A percentile compares a stretch with the other conserved stretches of the same genome.
Evolutionary conservation across 2,329 filamentous ascomycete genomes (phyloP).

Genomic region (Apiospora kogelbergensis): DNA sequence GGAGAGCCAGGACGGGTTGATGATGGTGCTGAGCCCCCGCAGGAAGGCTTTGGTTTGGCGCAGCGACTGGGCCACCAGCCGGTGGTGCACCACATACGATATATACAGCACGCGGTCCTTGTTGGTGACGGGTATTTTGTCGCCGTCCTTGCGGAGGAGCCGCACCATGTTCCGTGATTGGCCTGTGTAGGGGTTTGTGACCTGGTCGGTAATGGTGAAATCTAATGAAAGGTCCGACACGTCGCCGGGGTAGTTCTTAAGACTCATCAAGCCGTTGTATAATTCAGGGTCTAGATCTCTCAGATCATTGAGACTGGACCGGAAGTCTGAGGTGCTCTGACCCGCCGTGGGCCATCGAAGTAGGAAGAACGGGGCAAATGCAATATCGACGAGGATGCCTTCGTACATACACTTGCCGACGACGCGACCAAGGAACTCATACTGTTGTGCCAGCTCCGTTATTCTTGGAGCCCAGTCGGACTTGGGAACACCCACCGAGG

Average conservation of each 20-base stretch:
- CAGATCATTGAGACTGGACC: constrained; percentile 91
- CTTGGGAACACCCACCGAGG: constrained; percentile 48
- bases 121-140: constrained; percentile 79
- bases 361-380: constrained; percentile 93
- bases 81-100: constrained; percentile 84
- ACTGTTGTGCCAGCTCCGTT: constrained; percentile 65
- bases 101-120: constrained; percentile 94
- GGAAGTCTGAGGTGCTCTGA: constrained; percentile 63
- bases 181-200: constrained; percentile 42
- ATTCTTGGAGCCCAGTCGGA: constrained; percentile 58
- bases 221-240: constrained; percentile 80
- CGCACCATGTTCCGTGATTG: constrained; percentile 65
- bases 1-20: constrained; percentile 87
- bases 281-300: constrained; percentile 87
- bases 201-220: constrained; percentile 82
- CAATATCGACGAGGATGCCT: constrained; percentile 89
- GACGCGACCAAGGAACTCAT: constrained; percentile 89
- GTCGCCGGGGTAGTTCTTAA: constrained; percentile 85
- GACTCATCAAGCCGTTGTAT: constrained; percentile 77
- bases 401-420: constrained; percentile 98
- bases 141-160: constrained; percentile 75
- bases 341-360: constrained; percentile 89
- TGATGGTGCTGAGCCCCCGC: constrained; percentile 80
- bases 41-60: constrained; percentile 87
- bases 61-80: constrained; percentile 76